phyloP scores from a whole-genome alignment of 2,329 filamentous ascomycete species.

The Aspergillus sp. region DNA sequence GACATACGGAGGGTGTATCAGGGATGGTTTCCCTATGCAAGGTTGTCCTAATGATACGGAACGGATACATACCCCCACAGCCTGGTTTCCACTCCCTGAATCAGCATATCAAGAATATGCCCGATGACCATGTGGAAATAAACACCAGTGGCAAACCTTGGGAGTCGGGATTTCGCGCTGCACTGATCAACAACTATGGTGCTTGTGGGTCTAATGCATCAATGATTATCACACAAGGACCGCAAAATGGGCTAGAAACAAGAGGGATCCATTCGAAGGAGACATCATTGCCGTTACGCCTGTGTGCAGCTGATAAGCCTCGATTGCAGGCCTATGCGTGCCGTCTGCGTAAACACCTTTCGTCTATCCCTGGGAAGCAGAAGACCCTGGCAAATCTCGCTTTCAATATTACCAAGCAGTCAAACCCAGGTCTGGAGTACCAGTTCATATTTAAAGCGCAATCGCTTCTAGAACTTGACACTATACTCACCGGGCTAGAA shows the following conservation, averaged over 20 bases:
- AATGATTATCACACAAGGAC: constrained; percentile 26
- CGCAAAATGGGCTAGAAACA: background rate
- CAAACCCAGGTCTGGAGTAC: constrained; percentile 14
- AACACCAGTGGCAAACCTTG: constrained; percentile 15
- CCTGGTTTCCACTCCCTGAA: constrained; percentile 26
- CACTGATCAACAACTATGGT: constrained; percentile 32
- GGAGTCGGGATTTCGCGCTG: constrained; percentile 13
- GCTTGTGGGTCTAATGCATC: constrained; percentile 28
- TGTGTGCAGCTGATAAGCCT: constrained; percentile 15
- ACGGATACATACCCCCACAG: constrained; percentile 25
- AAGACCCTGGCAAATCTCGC: constrained; percentile 15
- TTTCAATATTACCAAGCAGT: constrained; percentile 18
- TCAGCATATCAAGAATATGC: constrained; percentile 15
- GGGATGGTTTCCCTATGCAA: constrained; percentile 34
- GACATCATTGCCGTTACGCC: constrained; percentile 12
- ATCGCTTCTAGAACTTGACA: constrained; percentile 13
- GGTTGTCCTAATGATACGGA: constrained; percentile 30
- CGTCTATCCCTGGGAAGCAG: background rate
- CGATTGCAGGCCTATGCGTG: constrained; percentile 10
- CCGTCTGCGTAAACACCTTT: constrained; percentile 6
- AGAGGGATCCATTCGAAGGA: constrained; percentile 4
- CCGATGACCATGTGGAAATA: constrained; percentile 20
- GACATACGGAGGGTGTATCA: constrained; percentile 35
- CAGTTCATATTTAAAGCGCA: constrained; percentile 13
- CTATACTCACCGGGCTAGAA: background rate